Conservation (phyloP, 164 flowering plant species). For the Tetrastigma voinierianum region DNA sequence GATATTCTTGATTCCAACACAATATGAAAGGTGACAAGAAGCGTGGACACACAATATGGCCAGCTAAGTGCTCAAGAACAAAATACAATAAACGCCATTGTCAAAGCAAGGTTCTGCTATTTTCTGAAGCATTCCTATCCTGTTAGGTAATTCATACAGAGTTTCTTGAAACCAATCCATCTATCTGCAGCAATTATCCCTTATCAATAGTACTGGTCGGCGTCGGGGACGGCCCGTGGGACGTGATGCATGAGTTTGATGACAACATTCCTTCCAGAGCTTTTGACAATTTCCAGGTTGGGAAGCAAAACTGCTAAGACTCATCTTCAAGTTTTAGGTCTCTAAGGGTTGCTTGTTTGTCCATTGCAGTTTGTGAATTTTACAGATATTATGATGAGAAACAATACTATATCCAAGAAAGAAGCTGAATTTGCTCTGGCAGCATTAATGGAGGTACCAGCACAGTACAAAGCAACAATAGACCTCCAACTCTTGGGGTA, state of each 20-base stretch:
- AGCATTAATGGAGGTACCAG: constrained; percentile 58
- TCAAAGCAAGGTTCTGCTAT: constrained; percentile 26
- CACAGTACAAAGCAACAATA: constrained; percentile 47
- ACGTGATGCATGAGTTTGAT: constrained; percentile 49
- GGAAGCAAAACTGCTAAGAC: neutral
- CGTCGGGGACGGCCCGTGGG: constrained; percentile 68
- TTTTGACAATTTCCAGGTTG: constrained; percentile 60
- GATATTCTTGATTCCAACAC: neutral
- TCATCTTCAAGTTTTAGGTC: neutral
- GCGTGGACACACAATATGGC: constrained; percentile 15
- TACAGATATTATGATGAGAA: constrained; percentile 43
- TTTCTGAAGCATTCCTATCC: neutral
- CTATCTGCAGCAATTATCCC: constrained; percentile 35
- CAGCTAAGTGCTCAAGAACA: constrained; percentile 28
- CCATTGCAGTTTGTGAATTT: constrained; percentile 56
- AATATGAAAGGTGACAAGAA: constrained; percentile 21
- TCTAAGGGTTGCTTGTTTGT: neutral
- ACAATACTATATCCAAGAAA: constrained; percentile 24
- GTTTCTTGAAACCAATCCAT: constrained; percentile 3
- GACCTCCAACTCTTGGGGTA: constrained; percentile 50
- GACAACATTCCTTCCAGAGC: constrained; percentile 53
- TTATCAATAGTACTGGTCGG: constrained; percentile 60
- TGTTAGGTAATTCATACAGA: neutral
- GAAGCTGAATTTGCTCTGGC: constrained; percentile 53
- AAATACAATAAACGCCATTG: constrained; percentile 29